Evolutionary conservation across 805 yeast genomes (phyloP), one percentile per base, ranked within the genome.

Genomic region (Candida golubevii): DNA sequence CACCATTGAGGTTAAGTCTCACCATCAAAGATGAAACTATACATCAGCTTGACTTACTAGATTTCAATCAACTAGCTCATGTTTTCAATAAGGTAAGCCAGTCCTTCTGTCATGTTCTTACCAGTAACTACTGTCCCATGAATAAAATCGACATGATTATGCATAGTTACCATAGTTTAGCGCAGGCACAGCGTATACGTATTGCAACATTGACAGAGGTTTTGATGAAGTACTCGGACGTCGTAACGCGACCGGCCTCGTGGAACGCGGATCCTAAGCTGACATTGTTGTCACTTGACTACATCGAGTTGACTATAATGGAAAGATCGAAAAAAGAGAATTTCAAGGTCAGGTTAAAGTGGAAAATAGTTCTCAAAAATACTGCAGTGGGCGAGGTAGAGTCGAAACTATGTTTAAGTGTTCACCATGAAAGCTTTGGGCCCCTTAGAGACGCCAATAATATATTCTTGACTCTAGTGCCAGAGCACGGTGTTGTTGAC

Each of bases 161-260:
- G 53, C 63, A 56, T 47, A 59, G 67, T 8, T 55, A 66, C 37
- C 61, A 65, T 39, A 57, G 67, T 5, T 50, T 70, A n/a, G 56
- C 73, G 1, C 48, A 41, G 5, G 38, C 57, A 13, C 49, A 61
- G 14, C 57, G 58, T 39, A 38, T 46, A 26, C 48, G 71, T 30
- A 53, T 62, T 1, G 47, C 57, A 3, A 42, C 51, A 3, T 35
- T 65, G 34, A 44, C 51, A 36, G 53, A 56, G 30, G 41, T 67
- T 9, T 45, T 66, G 7, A 36, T 48, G 27, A 54, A 48, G 41
- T 59, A 56, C 44, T 27, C 46, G 2, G 33, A 33, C 7, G 44
- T 40, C 28, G 50, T 66, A 5, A 36, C 44, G 35, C 42, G 46
- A 26, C 50, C 54, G 15, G 42, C 28, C 6, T 37, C 35, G 7